A percentile compares a stretch with the other conserved stretches of the same genome.
Evolutionary conservation across 257 asterid species (phyloP).

Genomic region (Orobanche coerulescens): DNA sequence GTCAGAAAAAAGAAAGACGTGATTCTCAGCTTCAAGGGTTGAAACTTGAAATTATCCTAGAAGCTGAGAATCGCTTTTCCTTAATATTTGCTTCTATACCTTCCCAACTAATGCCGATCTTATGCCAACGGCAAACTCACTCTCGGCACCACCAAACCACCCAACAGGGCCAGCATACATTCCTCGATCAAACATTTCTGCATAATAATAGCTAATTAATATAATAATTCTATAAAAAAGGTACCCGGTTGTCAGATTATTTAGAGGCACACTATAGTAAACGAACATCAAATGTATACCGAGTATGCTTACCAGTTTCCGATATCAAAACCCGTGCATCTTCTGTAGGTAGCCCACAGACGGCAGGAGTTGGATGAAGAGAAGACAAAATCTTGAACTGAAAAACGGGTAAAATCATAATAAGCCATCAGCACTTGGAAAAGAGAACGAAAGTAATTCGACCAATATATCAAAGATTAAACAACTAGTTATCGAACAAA

Average conservation of each 20-base stretch:
- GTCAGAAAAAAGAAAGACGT: too few species aligned
- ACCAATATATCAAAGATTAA: not conserved
- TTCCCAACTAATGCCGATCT: conserved; percentile 88
- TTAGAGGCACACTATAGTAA: not conserved
- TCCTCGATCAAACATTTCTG: conserved; percentile 97
- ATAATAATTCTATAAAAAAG: not conserved
- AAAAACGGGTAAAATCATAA: conserved; percentile 19
- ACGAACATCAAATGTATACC: not conserved
- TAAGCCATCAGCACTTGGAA: not conserved
- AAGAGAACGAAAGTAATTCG: too few species aligned
- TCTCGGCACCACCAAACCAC: conserved; percentile 92
- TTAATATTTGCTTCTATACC: conserved; percentile 28
- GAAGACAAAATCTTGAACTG: conserved; percentile 81
- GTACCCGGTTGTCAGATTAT: not conserved
- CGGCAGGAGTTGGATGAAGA: conserved; percentile 99
- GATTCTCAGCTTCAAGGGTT: too few species aligned
- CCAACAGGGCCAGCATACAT: conserved; percentile 99
- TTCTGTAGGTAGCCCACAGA: conserved; percentile 91
- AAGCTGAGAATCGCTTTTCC: too few species aligned
- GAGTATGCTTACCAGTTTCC: conserved; percentile 53
- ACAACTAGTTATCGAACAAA: not conserved
- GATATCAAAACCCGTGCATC: conserved; percentile 74
- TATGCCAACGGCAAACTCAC: conserved; percentile 97
- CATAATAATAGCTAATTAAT: conserved; percentile 16
- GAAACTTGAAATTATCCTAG: too few species aligned